Base-by-base conservation (phyloP, 2,329 filamentous ascomycete species). In the Fusarium subtropicale region DNA sequence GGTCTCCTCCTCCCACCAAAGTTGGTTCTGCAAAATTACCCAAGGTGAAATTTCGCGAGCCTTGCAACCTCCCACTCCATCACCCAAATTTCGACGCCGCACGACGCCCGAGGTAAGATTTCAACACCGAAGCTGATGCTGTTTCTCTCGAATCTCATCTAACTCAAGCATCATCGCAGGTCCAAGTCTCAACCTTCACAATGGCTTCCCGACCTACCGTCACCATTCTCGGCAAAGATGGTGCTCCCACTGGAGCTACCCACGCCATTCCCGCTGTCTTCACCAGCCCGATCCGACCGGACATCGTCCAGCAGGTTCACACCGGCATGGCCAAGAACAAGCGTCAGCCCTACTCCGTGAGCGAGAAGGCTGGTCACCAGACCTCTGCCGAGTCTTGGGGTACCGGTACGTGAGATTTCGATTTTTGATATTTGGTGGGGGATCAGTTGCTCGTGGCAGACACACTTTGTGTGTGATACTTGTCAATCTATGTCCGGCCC, bases 271-370 rank as follows among this genome's bases (percentile, higher is more conserved):
- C 97, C 81, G 90, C 93, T 85, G 95, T 99, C 87, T 99, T 99
- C 92, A 90, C 90, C 85, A 90, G 92, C 78, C 96, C 96, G 78
- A 98, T 99, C 89, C 95, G 96, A 84, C 92, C 94, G 80, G 96
- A 99, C 87, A 97, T 99, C 83, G 96, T 99, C 82, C 95, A 98
- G 90, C 92, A 94, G 85, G 92, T 98, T 80, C 96, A 99, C 91
- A 97, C 93, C 80, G 96, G 96, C 81, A 97, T 99, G 89, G 95
- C 95, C 83, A 99, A 99, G 93, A 99, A 99, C 91, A 97, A 97
- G 91, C 92, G 96, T 84, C 96, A 99, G 81, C 94, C 96, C 78
- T 99, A 99, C 85, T 90, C 96, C 81, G 96, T 99, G 89, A 97
- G 94, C 91, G 95, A 98, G 92, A 99, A 99, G 92, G 96, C 96